Conservation (phyloP, 345 rosid genomes). For the Erysimum cheiranthoides region DNA sequence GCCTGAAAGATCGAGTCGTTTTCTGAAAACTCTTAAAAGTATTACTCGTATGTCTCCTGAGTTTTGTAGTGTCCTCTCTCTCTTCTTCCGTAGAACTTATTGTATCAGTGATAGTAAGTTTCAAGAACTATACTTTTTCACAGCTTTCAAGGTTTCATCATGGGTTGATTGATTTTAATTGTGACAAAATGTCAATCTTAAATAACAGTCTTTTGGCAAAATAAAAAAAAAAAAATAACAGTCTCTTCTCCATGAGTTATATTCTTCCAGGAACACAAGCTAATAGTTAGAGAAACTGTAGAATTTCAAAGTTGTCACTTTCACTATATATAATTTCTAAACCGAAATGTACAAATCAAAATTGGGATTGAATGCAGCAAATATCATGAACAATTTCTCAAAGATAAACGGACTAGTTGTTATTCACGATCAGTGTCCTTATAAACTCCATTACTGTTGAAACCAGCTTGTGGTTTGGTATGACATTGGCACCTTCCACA, state of each 20-base stretch:
- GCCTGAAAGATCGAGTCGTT: constrained; percentile 15
- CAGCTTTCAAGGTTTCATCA: constrained; percentile 16
- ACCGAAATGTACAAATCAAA: too few relatives aligned
- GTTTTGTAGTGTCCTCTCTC: constrained; percentile 4
- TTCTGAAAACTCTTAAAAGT: neutral
- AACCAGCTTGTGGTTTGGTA: constrained; percentile 29
- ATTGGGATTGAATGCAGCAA: neutral
- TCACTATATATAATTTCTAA: too few relatives aligned
- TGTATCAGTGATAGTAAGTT: constrained; percentile 8
- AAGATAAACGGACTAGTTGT: neutral
- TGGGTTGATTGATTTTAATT: neutral
- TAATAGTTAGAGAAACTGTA: neutral
- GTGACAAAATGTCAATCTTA: neutral
- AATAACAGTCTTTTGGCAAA: neutral
- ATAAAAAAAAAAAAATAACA: too few relatives aligned
- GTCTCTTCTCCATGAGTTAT: too few relatives aligned
- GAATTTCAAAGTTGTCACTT: neutral
- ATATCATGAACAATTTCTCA: too few relatives aligned
- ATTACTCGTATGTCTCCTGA: neutral
- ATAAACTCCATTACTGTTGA: constrained; percentile 53
- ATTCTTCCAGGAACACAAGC: too few relatives aligned
- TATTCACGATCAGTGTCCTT: neutral
- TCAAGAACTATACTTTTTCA: constrained; percentile 11
- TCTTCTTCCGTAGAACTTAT: neutral
- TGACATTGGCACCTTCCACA: neutral